phyloP scores from a whole-genome alignment of 169 alveolate genomes.

The Plasmodium chabaudi region DNA sequence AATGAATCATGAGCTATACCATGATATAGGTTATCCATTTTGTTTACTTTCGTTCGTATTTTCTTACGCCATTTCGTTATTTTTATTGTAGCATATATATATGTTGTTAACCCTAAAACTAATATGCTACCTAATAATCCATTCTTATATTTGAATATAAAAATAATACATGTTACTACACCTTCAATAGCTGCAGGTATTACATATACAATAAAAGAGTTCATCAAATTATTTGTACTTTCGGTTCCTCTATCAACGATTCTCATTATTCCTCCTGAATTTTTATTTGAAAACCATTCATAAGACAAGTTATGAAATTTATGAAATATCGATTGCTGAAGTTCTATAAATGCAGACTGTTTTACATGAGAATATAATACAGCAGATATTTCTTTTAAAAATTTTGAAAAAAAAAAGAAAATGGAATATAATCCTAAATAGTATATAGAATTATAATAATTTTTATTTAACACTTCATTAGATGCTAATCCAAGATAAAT shows the following conservation, averaged over 20 bases:
- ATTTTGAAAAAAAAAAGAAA: slow-evolving; percentile 36
- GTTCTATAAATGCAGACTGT: slow-evolving; percentile 67
- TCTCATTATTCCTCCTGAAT: slow-evolving; percentile 69
- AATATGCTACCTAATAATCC: slow-evolving; percentile 46
- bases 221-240: slow-evolving; percentile 68
- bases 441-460: slow-evolving; percentile 10
- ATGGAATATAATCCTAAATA: slow-evolving; percentile 24
- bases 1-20: slow-evolving; percentile 82
- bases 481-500: slow-evolving; percentile 76
- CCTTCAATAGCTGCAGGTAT: slow-evolving; percentile 75
- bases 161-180: slow-evolving; percentile 47
- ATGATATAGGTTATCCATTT: slow-evolving; percentile 86
- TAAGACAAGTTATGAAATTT: slow-evolving; percentile 54
- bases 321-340: slow-evolving; percentile 59
- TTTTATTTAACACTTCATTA: slow-evolving; percentile 54
- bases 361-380: slow-evolving; percentile 65
- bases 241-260: slow-evolving; percentile 71
- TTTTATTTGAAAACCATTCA: slow-evolving; percentile 72
- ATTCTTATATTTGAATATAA: slow-evolving; percentile 60
- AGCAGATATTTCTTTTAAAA: slow-evolving; percentile 63
- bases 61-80: slow-evolving; percentile 82
- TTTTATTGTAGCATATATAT: slow-evolving; percentile 76
- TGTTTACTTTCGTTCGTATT: slow-evolving; percentile 78
- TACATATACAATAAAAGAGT: slow-evolving; percentile 46
- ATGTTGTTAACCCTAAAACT: slow-evolving; percentile 38